Evolutionary conservation across 345 rosid genomes (phyloP), one percentile per base, ranked within the genome.

Genomic region (Bruguiera parviflora): DNA sequence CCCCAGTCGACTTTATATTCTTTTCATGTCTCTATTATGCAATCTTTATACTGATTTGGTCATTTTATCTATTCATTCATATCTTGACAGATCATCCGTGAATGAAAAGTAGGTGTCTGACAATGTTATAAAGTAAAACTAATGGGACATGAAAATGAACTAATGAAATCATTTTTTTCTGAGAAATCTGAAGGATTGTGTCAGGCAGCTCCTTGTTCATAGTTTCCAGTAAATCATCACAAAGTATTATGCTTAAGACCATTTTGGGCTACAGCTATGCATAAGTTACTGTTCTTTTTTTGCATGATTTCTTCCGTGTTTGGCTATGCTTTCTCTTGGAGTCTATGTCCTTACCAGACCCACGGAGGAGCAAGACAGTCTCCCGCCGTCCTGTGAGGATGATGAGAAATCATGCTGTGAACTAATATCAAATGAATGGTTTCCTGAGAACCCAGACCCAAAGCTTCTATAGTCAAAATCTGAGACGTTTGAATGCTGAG

Each of bases 381-480:
- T 80, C 27, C 85, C 85, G 66, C 79, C 81, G 32, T 79, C 90
- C 28, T 8, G 31, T 1, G 87, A 75, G 69, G 76, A 46, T 25
- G 82, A 74, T 37, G 88, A 82, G 77, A 53, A 71, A 39, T 84
- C 81, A 49, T 63, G 21, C 27, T 71, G 85, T 33, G 88, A 74
- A 64, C 37, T 70, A 22, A 69, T 55, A 67, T 89, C 92, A 29
- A 77, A 53, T 22, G 96, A 85, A 63, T 63, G 77, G 61, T 68
- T 80, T 57, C 84, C 84, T 6, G 87, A 80, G 65, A 16, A 63
- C 20, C 78, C 64, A 58, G 88, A 78, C 16, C 75, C 80, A 39
- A 61, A 67, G 80, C 88, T 82, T 33, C 73, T 79, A 60, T n/a
- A 35, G 19, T 89, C 91, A 24, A 20, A 73, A 5, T 87, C 97